These are phyloP conservation scores for Rhodotorula sp. DNA, from an alignment of 1,284 basidiomycete species.

Conservation along the genomic window DNA sequence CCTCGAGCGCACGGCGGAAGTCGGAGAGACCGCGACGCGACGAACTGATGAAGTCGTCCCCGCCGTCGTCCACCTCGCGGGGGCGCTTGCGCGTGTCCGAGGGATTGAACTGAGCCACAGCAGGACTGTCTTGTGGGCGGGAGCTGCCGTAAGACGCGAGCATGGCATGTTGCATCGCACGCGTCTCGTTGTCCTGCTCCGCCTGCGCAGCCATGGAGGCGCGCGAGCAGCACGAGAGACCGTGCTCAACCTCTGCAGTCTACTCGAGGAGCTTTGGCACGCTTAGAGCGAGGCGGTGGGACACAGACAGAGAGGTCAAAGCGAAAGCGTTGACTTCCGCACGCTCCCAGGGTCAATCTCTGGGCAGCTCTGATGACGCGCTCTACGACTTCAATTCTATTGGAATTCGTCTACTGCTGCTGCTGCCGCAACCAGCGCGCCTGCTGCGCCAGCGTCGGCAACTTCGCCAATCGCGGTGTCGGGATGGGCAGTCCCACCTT, in stretches of 20 bases:
- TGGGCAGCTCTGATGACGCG: background rate
- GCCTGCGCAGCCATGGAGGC: too few species aligned
- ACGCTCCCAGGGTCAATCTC: background rate
- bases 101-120: too few species aligned
- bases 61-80: background rate
- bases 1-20: too few species aligned
- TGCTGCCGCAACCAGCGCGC: constrained; percentile 23
- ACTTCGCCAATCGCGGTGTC: constrained; percentile 20
- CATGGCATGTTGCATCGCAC: background rate
- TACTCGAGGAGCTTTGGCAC: background rate
- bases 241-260: too few species aligned
- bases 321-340: background rate
- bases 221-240: too few species aligned
- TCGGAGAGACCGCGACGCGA: background rate
- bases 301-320: background rate
- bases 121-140: too few species aligned
- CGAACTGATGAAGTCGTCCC: background rate
- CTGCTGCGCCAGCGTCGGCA: constrained; percentile 29
- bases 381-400: background rate
- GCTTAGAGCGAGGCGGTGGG: background rate
- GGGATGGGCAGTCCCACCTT: constrained; percentile 28
- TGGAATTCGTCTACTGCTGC: background rate
- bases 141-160: background rate
- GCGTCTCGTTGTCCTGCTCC: background rate
- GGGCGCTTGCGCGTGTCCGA: background rate